Evolutionary conservation across 2,329 filamentous ascomycete genomes (phyloP), one percentile per base, ranked within the genome.

Genomic region (Aspergillus sp.): DNA sequence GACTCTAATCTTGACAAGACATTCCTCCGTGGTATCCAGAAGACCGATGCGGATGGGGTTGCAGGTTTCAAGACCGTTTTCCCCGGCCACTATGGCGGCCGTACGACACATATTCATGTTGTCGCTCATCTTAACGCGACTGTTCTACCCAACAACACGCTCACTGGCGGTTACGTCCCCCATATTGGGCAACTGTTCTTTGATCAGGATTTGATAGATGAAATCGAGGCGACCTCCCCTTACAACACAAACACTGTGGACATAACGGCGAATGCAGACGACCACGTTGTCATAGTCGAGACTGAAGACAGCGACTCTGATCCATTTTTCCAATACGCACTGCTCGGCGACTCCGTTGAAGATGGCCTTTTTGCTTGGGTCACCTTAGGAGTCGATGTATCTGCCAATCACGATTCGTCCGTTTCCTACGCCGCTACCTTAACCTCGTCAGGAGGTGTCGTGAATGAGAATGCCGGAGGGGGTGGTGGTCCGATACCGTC

Each of bases 181-280:
- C 85, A 87, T 70, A 78, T 86, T 43, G 85, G 85, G 17, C 85
- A 87, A 68, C 66, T 85, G 44, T 87, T 84, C 76, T 84, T 84
- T n/a, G 51, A 53, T 19, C 80, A 86, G 66, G 74, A 75, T 58
- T 78, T 87, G 14, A 77, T 82, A 60, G 64, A 60, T 27, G 61
- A 75, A 40, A 81, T 86, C 52, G 79, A 83, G 73, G 75, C 43
- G 70, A 79, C 62, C 66, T 79, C 58, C 24, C 62, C 62, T 1
- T 66, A 66, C 31, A 61, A 47, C 35, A 47, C 56, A 14, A 67
- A 64, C 24, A 56, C 58, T 0, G 70, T 78, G 41, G 33, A 56
- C 1, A 54, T 73, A 15, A 78, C 74, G 5, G 66, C 63, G 39
- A 80, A 81, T 59, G 68, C 67, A 7, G 69, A 75, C 6, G 78